Conservation (phyloP, 202 grass and related monocot species). For the Schoenoplectus triqueter region DNA sequence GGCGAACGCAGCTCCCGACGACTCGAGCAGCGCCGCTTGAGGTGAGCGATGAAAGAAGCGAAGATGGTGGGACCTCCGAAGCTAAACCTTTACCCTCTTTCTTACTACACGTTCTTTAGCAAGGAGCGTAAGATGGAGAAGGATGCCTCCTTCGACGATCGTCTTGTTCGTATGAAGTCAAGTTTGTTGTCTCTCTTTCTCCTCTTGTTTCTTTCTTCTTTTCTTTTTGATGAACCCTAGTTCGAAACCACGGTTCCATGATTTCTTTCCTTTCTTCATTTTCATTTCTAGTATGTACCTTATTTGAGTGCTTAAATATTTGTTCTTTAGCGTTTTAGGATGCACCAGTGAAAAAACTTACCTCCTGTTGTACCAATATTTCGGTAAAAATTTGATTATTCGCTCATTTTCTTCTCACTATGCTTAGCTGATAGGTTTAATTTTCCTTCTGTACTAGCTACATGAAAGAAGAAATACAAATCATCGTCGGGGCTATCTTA, state of each 20-base stretch:
- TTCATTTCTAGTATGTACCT: not conserved
- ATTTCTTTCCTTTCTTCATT: not conserved
- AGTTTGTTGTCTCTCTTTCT: constrained; percentile 50
- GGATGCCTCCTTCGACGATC: constrained; percentile 89
- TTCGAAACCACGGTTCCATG: constrained; percentile 7
- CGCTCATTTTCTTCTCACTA: not conserved
- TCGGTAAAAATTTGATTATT: not conserved
- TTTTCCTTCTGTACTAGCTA: constrained; percentile 57
- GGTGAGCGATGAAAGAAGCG: constrained; percentile 34
- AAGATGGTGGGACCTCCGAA: constrained; percentile 63
- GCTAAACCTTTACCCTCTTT: constrained; percentile 81
- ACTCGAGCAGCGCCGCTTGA: constrained; percentile 28
- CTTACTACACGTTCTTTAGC: constrained; percentile 91
- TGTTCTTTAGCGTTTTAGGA: not conserved
- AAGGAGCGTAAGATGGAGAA: constrained; percentile 99
- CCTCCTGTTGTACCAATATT: constrained; percentile 13
- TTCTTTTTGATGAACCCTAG: constrained; percentile 49
- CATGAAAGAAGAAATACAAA: constrained; percentile 97
- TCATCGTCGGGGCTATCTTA: constrained; percentile 90
- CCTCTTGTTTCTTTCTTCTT: not conserved
- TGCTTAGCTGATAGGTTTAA: constrained; percentile 32
- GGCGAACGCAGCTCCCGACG: not conserved
- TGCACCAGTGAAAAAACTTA: not conserved
- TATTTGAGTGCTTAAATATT: not conserved
- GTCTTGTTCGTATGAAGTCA: constrained; percentile 91